Conservation (phyloP, 2,329 filamentous ascomycete species). For the Xylariaceae sp. region DNA sequence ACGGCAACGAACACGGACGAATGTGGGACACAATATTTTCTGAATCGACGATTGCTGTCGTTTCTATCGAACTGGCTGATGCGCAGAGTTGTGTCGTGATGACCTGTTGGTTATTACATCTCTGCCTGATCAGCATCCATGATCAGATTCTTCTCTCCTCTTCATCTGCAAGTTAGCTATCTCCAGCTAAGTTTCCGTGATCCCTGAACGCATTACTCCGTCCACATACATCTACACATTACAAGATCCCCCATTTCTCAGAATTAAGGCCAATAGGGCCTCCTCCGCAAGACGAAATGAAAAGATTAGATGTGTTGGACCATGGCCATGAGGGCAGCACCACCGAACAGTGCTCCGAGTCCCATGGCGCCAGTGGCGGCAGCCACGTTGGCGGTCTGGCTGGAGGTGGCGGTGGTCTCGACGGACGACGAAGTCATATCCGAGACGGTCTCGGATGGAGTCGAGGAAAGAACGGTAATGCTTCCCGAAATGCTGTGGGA, state of each 20-base stretch:
- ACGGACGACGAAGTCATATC: slow-evolving; percentile 1
- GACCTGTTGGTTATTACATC: too few species aligned
- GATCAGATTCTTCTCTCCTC: too few species aligned
- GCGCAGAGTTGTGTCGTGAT: too few species aligned
- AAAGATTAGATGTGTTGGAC: slow-evolving; percentile 17
- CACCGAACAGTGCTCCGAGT: slow-evolving; percentile 20
- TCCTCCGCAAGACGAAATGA: neutral
- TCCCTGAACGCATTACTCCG: neutral
- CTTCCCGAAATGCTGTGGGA: slow-evolving; percentile 5
- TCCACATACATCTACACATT: slow-evolving; percentile 3
- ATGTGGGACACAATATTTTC: too few species aligned
- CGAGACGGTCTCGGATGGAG: slow-evolving; percentile 3
- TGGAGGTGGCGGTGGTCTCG: neutral
- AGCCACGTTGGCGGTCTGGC: slow-evolving; percentile 11
- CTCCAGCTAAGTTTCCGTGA: neutral
- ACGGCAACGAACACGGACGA: too few species aligned
- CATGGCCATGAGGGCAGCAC: slow-evolving; percentile 18
- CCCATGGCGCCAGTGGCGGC: slow-evolving; percentile 12
- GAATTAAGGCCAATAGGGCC: neutral
- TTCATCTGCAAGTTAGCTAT: too few species aligned
- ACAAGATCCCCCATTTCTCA: neutral
- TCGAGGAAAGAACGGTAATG: slow-evolving; percentile 1
- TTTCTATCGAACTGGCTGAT: too few species aligned
- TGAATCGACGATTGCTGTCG: too few species aligned
- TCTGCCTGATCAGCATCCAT: too few species aligned